Evolutionary conservation across 2,329 filamentous ascomycete species (phyloP).

Genomic region (Neopestalotiopsis clavispora): DNA sequence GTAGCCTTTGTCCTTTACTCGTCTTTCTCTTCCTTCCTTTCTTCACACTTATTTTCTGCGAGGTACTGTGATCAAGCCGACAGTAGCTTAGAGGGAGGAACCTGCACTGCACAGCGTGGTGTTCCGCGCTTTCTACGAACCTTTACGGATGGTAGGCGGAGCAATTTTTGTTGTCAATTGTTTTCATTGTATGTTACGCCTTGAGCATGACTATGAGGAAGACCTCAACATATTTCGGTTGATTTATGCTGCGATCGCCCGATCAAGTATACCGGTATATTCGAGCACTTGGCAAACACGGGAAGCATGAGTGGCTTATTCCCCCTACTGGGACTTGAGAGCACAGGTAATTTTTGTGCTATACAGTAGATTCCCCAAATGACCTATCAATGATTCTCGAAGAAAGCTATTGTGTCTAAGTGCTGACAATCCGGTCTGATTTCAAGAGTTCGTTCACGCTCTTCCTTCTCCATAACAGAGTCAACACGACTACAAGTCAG

Average conservation of each 20-base stretch:
- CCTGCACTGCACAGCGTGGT: slow-evolving; percentile 61
- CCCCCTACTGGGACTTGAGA: too few relatives aligned
- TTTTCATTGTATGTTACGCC: slow-evolving; percentile 51
- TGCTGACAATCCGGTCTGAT: too few relatives aligned
- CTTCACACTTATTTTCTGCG: slow-evolving; percentile 59
- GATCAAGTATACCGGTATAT: neutral
- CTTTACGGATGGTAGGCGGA: slow-evolving; percentile 56
- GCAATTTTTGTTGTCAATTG: slow-evolving; percentile 52
- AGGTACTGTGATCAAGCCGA: slow-evolving; percentile 49
- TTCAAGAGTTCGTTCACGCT: too few relatives aligned
- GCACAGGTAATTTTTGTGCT: too few relatives aligned
- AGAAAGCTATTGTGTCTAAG: too few relatives aligned
- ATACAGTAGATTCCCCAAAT: too few relatives aligned
- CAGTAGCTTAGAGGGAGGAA: slow-evolving; percentile 45
- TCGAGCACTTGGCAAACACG: too few relatives aligned
- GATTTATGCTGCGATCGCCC: neutral
- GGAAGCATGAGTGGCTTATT: too few relatives aligned
- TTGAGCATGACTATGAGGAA: slow-evolving; percentile 43
- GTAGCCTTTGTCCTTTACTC: slow-evolving; percentile 21
- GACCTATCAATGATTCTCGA: too few relatives aligned
- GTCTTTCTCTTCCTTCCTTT: slow-evolving; percentile 37
- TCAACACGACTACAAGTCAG: too few relatives aligned
- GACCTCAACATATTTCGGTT: neutral
- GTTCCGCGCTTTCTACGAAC: slow-evolving; percentile 53
- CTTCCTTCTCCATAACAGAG: too few relatives aligned